Conservation (phyloP, 495 filamentous ascomycete genomes). For the Ramalina peruviana region DNA sequence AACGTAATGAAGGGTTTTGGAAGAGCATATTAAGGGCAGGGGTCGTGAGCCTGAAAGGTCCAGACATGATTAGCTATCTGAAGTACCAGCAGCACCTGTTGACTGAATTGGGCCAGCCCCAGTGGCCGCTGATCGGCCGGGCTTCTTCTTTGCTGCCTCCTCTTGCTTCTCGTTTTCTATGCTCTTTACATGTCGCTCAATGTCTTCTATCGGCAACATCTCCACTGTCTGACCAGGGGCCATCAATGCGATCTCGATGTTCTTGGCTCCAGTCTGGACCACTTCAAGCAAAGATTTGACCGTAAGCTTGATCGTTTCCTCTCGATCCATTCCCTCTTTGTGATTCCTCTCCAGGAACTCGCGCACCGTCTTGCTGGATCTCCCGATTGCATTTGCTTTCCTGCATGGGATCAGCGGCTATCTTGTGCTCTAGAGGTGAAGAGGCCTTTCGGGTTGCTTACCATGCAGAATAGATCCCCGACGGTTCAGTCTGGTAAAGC, state of each 20-base stretch:
- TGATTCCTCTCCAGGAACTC: constrained; percentile 98
- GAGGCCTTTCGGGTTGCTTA: constrained; percentile 27
- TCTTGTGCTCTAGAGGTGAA: neutral
- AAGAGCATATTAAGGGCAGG: too few relatives aligned
- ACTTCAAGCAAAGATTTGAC: constrained; percentile 97
- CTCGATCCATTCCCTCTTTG: constrained; percentile 89
- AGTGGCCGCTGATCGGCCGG: constrained; percentile 58
- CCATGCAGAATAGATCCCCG: constrained; percentile 97
- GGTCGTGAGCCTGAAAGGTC: too few relatives aligned
- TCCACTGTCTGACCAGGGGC: constrained; percentile 82
- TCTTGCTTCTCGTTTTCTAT: constrained; percentile 99
- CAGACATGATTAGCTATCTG: constrained; percentile 12
- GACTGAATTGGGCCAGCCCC: constrained; percentile 70
- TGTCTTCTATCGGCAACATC: constrained; percentile 90
- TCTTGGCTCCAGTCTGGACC: constrained; percentile 97
- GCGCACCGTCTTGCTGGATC: constrained; percentile 94
- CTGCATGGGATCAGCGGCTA: constrained; percentile 29
- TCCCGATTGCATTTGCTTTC: constrained; percentile 98
- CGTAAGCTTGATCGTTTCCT: constrained; percentile 90
- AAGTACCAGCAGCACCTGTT: constrained; percentile 40
- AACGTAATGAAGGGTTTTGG: too few relatives aligned
- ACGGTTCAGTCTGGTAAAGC: constrained; percentile 95
- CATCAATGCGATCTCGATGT: constrained; percentile 99
- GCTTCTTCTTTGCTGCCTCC: constrained; percentile 95
- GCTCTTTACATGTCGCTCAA: constrained; percentile 91